Evolutionary conservation across 805 yeast genomes (phyloP), one percentile per base, ranked within the genome.

Genomic region (Candida berthetii): DNA sequence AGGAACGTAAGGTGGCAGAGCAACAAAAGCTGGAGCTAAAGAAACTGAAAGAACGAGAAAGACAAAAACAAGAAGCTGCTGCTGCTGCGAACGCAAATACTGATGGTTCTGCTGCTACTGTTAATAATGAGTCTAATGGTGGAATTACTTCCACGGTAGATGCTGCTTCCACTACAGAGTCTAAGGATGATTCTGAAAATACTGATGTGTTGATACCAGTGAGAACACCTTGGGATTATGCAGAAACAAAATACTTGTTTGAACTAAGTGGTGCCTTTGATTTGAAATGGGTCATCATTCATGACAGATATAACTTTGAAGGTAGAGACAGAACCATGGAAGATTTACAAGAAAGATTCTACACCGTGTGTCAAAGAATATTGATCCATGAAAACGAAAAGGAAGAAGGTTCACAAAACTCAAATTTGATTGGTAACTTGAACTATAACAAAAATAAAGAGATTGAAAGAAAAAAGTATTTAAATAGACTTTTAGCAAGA

Each of bases 281-380:
- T 55, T 62, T 58, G 65, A 62, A 86, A 44, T 78, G 93, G 78
- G 71, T 76, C 25, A 74, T 81, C 8, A 76, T 86, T 36, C 70
- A 76, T 43, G 90, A 87, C 46, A 69, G 87, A 46, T 76, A 69
- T 52, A 64, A 63, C 14, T 66, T 45, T 39, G 36, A 47, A 8
- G 48, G 33, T 7, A 50, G 47, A 27, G 45, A 49, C 6, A 64
- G 93, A 25, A 56, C 80, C 0, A 46, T 85, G 20, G 98, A 91
- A 52, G 97, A 89, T 47, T 61, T 93, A 42, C 88, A 89, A 52
- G 88, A 79, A 42, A 80, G 89, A 31, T 88, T 87, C 57, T 93
- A 90, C 56, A 61, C 68, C 16, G 79, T 87, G 9, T 76, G 85
- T 37, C 74, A 78, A 28, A 69, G 72, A 42, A 67, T 84, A 20